Evolutionary conservation across 2,329 filamentous ascomycete species (phyloP), one percentile per base, ranked within the genome.

Genomic region (Monosporascus sp.): DNA sequence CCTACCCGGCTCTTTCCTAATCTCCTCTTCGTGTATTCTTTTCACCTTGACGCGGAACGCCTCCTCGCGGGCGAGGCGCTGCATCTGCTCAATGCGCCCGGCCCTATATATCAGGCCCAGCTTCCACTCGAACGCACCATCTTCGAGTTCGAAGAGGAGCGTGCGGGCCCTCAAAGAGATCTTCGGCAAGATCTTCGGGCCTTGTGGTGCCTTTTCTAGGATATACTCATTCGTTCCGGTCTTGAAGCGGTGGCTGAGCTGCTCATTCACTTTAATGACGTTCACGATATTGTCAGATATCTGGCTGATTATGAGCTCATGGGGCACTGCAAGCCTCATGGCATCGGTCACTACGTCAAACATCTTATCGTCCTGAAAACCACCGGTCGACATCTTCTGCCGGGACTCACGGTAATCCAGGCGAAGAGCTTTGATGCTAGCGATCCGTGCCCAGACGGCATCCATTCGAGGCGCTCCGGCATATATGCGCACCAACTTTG

Each of bases 91-190:
- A 52, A 92, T 77, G 20, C 93, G 79, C 0, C 95, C 94, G 46
- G 90, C 84, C 35, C 93, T 86, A 69, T 97, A 99, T 50, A 99
- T 99, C 65, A 91, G 86, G 17, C 92, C 91, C 9, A 99, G 77
- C 68, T 97, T 97, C 89, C 92, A 99, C 69, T 99, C 94, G 64
- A 99, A 99, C 0, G 90, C 87, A 49, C 94, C 93, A 68, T 99
- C 94, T 71, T 99, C 94, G 37, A 99, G 78, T 65, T 97, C 93
- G 55, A 99, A 93, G 2, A 96, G 74, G 24, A 99, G 78, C 5
- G 88, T 89, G 62, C 89, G 88, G 52, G 87, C 88, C 50, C 91
- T 84, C 9, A 99, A 60, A 0, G 91, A 93, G 22, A 99, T 77
- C 65, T 89, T 93, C 1, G 94, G 94, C 0, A 99, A 85, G 46